Percentiles rank a stretch among this genome's conserved stretches.
These are phyloP conservation scores for Cryptococcus sp. DNA, from an alignment of 1,284 basidiomycete genomes.

Conservation along the genomic window DNA sequence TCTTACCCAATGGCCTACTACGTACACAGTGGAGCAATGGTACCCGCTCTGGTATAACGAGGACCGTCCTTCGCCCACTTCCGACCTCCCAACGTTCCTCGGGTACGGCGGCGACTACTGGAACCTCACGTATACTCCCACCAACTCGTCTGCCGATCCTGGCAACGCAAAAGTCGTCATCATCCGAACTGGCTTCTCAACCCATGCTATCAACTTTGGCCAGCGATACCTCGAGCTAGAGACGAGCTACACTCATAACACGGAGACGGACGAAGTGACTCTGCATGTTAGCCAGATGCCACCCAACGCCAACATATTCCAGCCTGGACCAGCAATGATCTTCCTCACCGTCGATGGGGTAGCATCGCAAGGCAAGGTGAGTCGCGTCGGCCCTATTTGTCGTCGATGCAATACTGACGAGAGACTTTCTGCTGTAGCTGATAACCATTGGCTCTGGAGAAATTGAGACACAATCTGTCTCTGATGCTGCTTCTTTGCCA, in stretches of 20 bases:
- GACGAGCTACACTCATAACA: conserved; percentile 76
- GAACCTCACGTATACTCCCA: conserved; percentile 63
- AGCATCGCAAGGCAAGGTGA: conserved; percentile 68
- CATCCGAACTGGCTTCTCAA: conserved; percentile 87
- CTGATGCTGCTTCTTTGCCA: conserved; percentile 60
- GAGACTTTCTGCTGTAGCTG: conserved; percentile 50
- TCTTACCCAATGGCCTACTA: conserved; percentile 42
- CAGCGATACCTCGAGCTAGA: conserved; percentile 65
- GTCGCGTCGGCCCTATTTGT: conserved; percentile 1
- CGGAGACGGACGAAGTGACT: conserved; percentile 67
- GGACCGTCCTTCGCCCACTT: conserved; percentile 63
- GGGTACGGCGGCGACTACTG: conserved; percentile 79
- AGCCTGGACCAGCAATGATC: conserved; percentile 79
- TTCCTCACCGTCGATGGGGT: conserved; percentile 80
- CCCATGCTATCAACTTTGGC: conserved; percentile 76
- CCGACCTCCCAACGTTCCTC: conserved; percentile 34
- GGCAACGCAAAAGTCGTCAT: conserved; percentile 69
- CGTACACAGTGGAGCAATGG: conserved; percentile 52
- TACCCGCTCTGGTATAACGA: conserved; percentile 60
- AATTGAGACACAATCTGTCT: conserved; percentile 67
- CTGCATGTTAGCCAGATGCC: conserved; percentile 77
- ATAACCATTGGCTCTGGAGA: conserved; percentile 76
- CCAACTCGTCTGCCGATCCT: conserved; percentile 60
- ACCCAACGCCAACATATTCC: conserved; percentile 79
- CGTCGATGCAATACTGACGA: background rate